Base-by-base conservation (phyloP, 2,329 filamentous ascomycete species). In the Exserohilum rostratum region DNA sequence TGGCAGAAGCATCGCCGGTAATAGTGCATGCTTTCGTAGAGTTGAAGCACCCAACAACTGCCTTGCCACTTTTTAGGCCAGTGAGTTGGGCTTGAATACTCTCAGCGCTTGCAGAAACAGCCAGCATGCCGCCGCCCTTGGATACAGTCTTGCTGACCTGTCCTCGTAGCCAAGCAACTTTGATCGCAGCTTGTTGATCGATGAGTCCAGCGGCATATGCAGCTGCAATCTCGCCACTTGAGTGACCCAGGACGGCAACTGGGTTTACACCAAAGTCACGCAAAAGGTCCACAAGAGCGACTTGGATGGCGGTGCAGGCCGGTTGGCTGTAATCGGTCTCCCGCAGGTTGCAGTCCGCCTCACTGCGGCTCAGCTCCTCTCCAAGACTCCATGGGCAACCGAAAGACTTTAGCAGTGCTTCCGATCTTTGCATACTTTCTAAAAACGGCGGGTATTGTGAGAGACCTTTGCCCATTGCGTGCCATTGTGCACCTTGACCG, bases 11-110 rank as follows among this genome's bases (percentile, higher is more conserved):
- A 52, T 82, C 77, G 1, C 80, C 80, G 13, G 78, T 79, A 1
- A 81, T 53, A 0, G 80, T 82, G 5, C 80, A 65, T 34, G 73
- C 78, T 0, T 62, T 51, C 3, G 77, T 72, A 15, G 72, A 74
- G 60, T 82, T 82, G 44, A 68, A 63, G 51, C 68, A 71, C 42
- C 40, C 52, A 11, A 55, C 42, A 18, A 50, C 46, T 7, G 37
- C 52, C 15, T 37, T 38, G 17, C 52, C 52, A 0, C 22, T 42
- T 30, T 50, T 40, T 12, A 55, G n/a, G 9, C 30, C 15, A 17
- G 40, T 11, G 13, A 55, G 42, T 1, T 50, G 18, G 20, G 15
- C 1, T 29, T 50, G 34, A 20, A 55, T 27, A 15, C 29, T 40
- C 10, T 44, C 31, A 6, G 42, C 31, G 3, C 35, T 42, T 13